phyloP scores from a whole-genome alignment of 2,329 filamentous ascomycete species.

The Ampelomyces quisqualis region DNA sequence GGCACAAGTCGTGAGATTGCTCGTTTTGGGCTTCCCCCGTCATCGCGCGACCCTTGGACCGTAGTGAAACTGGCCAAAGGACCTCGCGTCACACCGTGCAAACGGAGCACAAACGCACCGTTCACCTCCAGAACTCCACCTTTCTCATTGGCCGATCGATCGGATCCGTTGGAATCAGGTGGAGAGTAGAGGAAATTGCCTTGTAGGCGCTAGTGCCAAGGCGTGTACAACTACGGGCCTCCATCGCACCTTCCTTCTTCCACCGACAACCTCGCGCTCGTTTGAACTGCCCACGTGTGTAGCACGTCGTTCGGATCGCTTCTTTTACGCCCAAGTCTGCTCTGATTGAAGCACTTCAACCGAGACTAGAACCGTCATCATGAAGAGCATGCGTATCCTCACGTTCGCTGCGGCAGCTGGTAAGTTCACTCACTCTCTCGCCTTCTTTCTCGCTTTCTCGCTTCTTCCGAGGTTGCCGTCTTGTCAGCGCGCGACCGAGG shows the following conservation, averaged over 20 bases:
- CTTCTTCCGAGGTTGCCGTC: background rate
- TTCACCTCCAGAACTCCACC: slow-evolving; percentile 3
- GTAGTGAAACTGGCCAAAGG: slow-evolving; percentile 6
- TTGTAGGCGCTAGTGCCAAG: too few relatives aligned
- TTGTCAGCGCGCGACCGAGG: too few relatives aligned
- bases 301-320: too few relatives aligned
- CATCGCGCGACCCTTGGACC: too few relatives aligned
- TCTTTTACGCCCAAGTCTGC: background rate
- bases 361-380: background rate
- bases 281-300: too few relatives aligned
- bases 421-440: background rate
- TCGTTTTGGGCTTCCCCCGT: too few relatives aligned
- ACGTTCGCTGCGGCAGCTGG: background rate
- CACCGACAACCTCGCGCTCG: background rate
- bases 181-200: too few relatives aligned
- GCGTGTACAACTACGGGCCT: background rate
- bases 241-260: background rate
- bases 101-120: slow-evolving; percentile 11
- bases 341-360: background rate
- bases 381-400: background rate
- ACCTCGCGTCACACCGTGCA: slow-evolving; percentile 1
- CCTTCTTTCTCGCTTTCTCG: background rate
- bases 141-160: background rate
- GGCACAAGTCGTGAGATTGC: too few relatives aligned
- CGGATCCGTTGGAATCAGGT: background rate